These are phyloP conservation scores for Paraurostyla sp. DNA, from an alignment of 73 alveolate species.

Conservation along the genomic window DNA sequence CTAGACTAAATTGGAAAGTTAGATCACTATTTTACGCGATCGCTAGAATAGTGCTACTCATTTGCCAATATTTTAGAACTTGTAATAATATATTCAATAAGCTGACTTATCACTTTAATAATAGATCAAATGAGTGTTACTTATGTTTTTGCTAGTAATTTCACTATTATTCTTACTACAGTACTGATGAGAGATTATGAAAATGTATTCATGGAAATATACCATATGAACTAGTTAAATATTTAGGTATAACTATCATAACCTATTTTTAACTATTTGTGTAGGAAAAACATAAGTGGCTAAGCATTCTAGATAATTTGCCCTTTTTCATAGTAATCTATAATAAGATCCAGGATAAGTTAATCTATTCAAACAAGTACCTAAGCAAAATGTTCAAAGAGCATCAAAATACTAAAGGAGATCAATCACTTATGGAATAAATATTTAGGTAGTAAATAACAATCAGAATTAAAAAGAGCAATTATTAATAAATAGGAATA, in stretches of 20 bases:
- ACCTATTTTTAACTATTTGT: not conserved
- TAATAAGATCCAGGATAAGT: not conserved
- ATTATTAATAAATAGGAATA: not conserved
- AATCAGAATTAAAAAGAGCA: not conserved
- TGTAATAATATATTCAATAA: not conserved
- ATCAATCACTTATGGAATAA: not conserved
- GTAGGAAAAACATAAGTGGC: constrained; percentile 46
- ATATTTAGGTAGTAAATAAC: not conserved
- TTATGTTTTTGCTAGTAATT: not conserved
- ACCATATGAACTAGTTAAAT: not conserved
- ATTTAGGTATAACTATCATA: not conserved
- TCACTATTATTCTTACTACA: not conserved
- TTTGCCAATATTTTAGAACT: not conserved
- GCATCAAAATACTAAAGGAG: not conserved
- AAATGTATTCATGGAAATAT: constrained; percentile 16
- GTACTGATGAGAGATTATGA: constrained; percentile 13
- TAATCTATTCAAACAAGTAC: not conserved
- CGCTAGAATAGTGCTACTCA: not conserved
- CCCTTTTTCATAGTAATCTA: constrained; percentile 28
- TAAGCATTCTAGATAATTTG: constrained; percentile 14
- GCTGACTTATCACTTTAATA: not conserved
- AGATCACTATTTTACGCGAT: not conserved
- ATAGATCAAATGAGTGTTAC: constrained; percentile 9
- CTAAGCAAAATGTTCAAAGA: not conserved
- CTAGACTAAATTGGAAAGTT: constrained; percentile 13